phyloP scores from a whole-genome alignment of 805 yeast species.

The Millerozyma miso region DNA sequence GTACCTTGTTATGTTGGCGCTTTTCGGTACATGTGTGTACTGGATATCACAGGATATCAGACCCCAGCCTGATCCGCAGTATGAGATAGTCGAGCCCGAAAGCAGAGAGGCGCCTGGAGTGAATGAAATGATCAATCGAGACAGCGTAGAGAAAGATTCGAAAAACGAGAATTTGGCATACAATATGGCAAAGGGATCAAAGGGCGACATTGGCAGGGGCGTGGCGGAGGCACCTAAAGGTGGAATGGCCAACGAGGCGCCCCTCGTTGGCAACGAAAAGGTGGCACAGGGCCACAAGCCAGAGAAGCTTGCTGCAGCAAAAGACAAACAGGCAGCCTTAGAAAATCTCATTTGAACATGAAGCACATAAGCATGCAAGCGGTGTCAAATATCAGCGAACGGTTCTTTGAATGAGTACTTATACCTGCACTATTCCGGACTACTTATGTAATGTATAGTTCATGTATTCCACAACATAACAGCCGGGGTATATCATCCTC shows the following conservation, averaged over 20 bases:
- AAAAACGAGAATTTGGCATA: constrained; percentile 34
- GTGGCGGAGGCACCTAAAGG: constrained; percentile 44
- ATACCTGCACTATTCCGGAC: no score
- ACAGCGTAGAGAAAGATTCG: constrained; percentile 29
- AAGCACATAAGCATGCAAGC: not conserved
- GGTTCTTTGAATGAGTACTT: no score
- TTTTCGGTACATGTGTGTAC: constrained; percentile 33
- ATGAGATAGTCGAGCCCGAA: constrained; percentile 21
- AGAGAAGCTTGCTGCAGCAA: not conserved
- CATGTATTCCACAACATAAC: no score
- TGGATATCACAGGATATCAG: constrained; percentile 35
- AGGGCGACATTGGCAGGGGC: constrained; percentile 37
- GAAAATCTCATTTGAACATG: not conserved
- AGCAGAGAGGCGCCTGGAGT: constrained; percentile 4
- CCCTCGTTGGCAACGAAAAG: constrained; percentile 38
- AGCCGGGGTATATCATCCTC: no score
- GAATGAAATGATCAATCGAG: constrained; percentile 22
- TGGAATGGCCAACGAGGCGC: constrained; percentile 44
- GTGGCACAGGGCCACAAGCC: constrained; percentile 11
- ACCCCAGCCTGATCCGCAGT: constrained; percentile 21
- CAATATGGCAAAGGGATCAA: constrained; percentile 34
- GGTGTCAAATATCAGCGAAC: no score
- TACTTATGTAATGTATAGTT: no score
- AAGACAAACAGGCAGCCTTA: not conserved
- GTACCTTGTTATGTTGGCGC: constrained; percentile 29